phyloP scores from a whole-genome alignment of 139 green algal genomes.

The Chlamydomonas schloesseri region DNA sequence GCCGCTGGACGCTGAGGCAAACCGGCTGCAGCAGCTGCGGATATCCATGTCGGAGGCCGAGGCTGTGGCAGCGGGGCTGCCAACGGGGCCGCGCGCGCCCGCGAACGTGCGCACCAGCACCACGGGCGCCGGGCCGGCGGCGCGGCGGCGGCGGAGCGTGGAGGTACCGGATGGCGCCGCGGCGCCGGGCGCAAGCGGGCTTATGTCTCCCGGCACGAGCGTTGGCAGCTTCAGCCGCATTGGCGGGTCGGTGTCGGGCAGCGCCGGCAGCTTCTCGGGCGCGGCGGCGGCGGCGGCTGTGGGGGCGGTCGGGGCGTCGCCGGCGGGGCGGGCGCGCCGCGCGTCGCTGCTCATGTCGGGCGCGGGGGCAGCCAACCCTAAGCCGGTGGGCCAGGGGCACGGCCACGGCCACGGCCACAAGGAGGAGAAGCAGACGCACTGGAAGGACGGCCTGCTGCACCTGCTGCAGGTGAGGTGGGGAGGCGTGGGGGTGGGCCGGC shows the following conservation, averaged over 20 bases:
- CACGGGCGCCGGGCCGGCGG: background rate
- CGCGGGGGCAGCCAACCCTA: background rate
- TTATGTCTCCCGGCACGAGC: background rate
- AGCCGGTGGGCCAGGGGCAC: background rate
- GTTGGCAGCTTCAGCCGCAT: no score
- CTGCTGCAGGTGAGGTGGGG: slow-evolving; percentile 9
- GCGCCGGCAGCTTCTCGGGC: background rate
- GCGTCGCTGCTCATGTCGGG: background rate
- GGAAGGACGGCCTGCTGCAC: slow-evolving; percentile 13
- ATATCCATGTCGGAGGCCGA: background rate
- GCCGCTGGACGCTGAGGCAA: background rate
- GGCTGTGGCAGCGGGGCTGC: no score
- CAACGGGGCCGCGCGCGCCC: background rate
- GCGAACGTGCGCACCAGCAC: background rate
- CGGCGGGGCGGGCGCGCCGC: no score
- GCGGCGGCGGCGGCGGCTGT: background rate
- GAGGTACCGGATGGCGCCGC: slow-evolving; percentile 5
- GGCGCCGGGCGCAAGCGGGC: background rate
- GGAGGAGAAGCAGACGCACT: background rate
- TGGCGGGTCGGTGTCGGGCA: background rate
- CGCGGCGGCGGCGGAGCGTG: slow-evolving; percentile 6
- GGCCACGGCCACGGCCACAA: background rate
- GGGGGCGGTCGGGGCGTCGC: background rate
- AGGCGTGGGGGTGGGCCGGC: background rate
- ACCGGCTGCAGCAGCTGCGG: background rate